These are phyloP conservation scores for Barnettozyma sp. DNA, from an alignment of 805 yeast genomes.

Conservation along the genomic window DNA sequence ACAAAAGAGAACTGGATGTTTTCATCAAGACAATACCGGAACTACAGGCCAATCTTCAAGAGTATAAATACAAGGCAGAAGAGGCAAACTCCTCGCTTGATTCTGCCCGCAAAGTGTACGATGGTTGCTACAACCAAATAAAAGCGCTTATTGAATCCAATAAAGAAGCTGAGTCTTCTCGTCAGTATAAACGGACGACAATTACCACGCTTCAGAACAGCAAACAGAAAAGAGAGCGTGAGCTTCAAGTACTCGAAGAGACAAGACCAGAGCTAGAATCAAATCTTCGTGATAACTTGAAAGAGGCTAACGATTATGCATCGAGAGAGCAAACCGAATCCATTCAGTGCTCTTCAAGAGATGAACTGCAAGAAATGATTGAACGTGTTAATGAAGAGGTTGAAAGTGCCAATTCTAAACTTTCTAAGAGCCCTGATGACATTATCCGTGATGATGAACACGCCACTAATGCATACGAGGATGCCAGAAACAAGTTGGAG, in stretches of 20 bases:
- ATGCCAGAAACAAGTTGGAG: conserved; percentile 35
- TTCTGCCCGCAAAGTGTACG: conserved; percentile 13
- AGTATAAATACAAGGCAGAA: conserved; percentile 16
- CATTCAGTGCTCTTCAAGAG: conserved; percentile 35
- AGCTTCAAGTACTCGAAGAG: conserved; percentile 17
- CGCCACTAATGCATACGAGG: conserved; percentile 36
- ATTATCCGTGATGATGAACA: conserved; percentile 41
- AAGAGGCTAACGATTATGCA: conserved; percentile 38
- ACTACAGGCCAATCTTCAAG: conserved; percentile 18
- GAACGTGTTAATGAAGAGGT: conserved; percentile 40
- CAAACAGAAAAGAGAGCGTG: conserved; percentile 15
- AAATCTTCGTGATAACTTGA: conserved; percentile 11
- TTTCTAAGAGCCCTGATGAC: conserved; percentile 52
- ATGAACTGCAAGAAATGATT: conserved; percentile 44
- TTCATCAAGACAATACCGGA: conserved; percentile 24
- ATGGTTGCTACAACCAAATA: conserved; percentile 25
- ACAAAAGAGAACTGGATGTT: background rate
- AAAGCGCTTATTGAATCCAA: conserved; percentile 7
- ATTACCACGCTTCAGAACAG: conserved; percentile 14
- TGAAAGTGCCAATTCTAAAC: conserved; percentile 41
- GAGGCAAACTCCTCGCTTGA: conserved; percentile 18
- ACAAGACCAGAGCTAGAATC: conserved; percentile 18
- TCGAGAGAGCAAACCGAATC: conserved; percentile 38
- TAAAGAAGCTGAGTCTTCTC: conserved; percentile 10
- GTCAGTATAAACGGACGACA: conserved; percentile 11